Evolutionary conservation across 2,329 filamentous ascomycete genomes (phyloP).

Genomic region (Arthrobotrys musiformis): DNA sequence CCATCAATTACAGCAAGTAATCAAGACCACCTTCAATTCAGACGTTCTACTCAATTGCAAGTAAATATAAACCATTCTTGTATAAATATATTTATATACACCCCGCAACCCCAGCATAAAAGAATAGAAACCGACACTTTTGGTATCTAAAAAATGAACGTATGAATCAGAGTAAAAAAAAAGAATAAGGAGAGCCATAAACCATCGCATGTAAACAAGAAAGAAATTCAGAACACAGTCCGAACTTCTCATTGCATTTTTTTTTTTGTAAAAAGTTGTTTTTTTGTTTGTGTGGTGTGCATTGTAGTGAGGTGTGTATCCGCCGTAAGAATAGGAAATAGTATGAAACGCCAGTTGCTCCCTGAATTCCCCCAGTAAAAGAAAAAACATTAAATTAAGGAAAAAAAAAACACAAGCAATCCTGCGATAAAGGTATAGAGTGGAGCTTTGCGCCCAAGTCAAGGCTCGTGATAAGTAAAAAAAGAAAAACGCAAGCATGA

Average conservation of each 20-base stretch:
- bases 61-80: too few relatives aligned
- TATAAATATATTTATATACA: constrained; percentile 10
- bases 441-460: constrained; percentile 11
- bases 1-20: too few relatives aligned
- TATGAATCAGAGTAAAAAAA: background rate
- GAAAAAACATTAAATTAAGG: constrained; percentile 9
- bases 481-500: background rate
- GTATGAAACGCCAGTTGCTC: constrained; percentile 22
- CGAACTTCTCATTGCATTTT: background rate
- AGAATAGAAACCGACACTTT: background rate
- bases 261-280: background rate
- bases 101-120: background rate
- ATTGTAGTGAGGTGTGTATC: background rate
- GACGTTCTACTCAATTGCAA: too few relatives aligned
- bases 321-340: constrained; percentile 11
- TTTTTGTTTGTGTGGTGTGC: background rate
- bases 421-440: constrained; percentile 9
- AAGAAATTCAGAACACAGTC: background rate
- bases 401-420: constrained; percentile 13
- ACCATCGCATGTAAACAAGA: background rate
- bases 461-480: background rate
- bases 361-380: background rate
- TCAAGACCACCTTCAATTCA: too few relatives aligned
- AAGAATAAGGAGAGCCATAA: constrained; percentile 10
- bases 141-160: constrained; percentile 13